Conservation (phyloP, 2,329 filamentous ascomycete species). For the Phyllosticta capitalensis region DNA sequence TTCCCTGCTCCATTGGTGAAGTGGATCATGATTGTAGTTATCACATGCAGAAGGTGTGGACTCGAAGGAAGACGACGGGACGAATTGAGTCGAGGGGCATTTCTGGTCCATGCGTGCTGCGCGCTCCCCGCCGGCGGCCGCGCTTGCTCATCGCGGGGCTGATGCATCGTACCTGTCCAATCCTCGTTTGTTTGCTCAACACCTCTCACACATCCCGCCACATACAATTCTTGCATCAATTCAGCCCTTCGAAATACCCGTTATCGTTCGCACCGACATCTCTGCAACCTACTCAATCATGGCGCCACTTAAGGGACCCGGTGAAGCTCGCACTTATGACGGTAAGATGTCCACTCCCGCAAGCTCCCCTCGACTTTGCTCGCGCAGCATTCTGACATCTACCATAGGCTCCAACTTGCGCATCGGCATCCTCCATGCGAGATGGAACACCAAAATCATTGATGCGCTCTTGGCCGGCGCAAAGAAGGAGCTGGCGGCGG, state of each 20-base stretch:
- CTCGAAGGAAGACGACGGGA: not conserved
- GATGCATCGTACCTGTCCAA: constrained; percentile 4
- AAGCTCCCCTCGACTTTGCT: not conserved
- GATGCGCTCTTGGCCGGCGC: constrained; percentile 73
- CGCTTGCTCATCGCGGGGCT: not conserved
- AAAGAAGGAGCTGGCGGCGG: constrained; percentile 63
- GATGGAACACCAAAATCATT: constrained; percentile 90
- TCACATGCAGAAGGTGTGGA: not conserved
- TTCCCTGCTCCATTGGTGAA: not conserved
- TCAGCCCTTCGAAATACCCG: not conserved
- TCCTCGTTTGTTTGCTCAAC: constrained; percentile 6
- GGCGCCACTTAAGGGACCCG: constrained; percentile 49
- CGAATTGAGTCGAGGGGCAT: not conserved
- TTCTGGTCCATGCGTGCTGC: not conserved
- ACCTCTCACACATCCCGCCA: not conserved
- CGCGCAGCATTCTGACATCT: constrained; percentile 54
- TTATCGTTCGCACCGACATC: not conserved
- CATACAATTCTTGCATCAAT: not conserved
- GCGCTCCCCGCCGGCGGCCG: not conserved
- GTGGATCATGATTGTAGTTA: not conserved
- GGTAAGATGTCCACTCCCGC: constrained; percentile 30
- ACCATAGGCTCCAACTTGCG: constrained; percentile 68
- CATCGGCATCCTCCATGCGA: constrained; percentile 89
- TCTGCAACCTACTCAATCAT: not conserved
- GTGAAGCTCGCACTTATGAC: constrained; percentile 47